A percentile compares a stretch with the other conserved stretches of the same genome.
These are phyloP conservation scores for Triticum urartu DNA, from an alignment of 176 grass and related monocot genomes.

Conservation along the genomic window DNA sequence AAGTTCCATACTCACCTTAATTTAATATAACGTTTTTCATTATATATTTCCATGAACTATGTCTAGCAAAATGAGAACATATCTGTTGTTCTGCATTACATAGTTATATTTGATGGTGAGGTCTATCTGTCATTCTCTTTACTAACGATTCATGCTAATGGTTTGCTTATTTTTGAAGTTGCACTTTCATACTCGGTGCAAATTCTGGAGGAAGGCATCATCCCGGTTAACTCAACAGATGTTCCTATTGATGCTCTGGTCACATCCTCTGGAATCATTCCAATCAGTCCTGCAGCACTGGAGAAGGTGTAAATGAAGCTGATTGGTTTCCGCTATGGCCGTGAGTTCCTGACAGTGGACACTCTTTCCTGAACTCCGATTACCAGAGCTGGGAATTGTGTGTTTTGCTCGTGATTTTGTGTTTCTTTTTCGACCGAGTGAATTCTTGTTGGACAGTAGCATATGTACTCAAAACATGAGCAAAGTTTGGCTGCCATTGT, in stretches of 20 bases:
- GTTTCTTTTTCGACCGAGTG: background rate
- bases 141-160: background rate
- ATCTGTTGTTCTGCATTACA: background rate
- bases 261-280: slow-evolving; percentile 60
- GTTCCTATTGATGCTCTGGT: slow-evolving; percentile 74
- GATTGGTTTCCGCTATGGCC: background rate
- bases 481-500: background rate
- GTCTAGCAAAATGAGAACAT: background rate
- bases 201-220: slow-evolving; percentile 68
- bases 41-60: background rate
- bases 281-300: slow-evolving; percentile 55
- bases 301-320: slow-evolving; percentile 42
- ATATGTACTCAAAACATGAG: background rate
- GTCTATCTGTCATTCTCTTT: background rate
- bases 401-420: background rate
- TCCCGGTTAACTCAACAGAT: slow-evolving; percentile 67
- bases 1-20: background rate
- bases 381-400: background rate
- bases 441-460: background rate
- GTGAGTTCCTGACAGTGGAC: background rate
- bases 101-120: background rate
- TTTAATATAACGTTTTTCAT: background rate
- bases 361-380: background rate
- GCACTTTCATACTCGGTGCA: slow-evolving; percentile 82
- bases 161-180: slow-evolving; percentile 49